A percentile compares a stretch with the other conserved stretches of the same genome.
These are phyloP conservation scores for Diphasiastrum complanatum DNA, from an alignment of 83 land plant species.

Conservation along the genomic window DNA sequence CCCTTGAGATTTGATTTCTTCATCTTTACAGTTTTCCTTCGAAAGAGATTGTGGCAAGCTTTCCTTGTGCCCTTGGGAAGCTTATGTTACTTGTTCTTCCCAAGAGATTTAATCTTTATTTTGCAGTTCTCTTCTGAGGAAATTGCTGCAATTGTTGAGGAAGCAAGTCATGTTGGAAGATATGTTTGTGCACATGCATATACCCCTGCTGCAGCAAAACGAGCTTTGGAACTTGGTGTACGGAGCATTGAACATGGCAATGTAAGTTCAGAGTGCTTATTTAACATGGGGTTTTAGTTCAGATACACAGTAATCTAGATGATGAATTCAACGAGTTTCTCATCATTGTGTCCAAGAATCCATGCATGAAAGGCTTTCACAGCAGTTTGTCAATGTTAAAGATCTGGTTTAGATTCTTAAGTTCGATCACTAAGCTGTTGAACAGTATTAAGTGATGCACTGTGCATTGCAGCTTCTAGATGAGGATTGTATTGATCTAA, in stretches of 20 bases:
- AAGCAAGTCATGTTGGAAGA: slow-evolving; percentile 25
- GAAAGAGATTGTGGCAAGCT: no score
- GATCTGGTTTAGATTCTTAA: not conserved
- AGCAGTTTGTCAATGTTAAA: no score
- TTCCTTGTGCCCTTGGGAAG: no score
- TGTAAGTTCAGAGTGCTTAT: slow-evolving; percentile 10
- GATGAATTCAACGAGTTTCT: no score
- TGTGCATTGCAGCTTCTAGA: slow-evolving; percentile 21
- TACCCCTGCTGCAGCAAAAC: slow-evolving; percentile 31
- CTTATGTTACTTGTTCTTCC: no score
- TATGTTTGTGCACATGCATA: slow-evolving; percentile 39
- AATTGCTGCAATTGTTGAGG: slow-evolving; percentile 34
- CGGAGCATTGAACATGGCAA: slow-evolving; percentile 41
- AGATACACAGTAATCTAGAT: no score
- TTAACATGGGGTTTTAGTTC: not conserved
- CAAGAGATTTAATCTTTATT: no score
- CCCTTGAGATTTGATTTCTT: no score
- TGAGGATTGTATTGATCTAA: slow-evolving; percentile 18
- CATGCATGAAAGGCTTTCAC: no score
- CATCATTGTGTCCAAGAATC: no score
- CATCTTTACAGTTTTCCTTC: no score
- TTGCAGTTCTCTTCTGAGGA: slow-evolving; percentile 34
- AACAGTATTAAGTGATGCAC: no score
- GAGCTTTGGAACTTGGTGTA: slow-evolving; percentile 30
- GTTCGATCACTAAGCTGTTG: not conserved